Evolutionary conservation across 345 rosid species (phyloP).

Genomic region (Excoecaria cochinchinensis): DNA sequence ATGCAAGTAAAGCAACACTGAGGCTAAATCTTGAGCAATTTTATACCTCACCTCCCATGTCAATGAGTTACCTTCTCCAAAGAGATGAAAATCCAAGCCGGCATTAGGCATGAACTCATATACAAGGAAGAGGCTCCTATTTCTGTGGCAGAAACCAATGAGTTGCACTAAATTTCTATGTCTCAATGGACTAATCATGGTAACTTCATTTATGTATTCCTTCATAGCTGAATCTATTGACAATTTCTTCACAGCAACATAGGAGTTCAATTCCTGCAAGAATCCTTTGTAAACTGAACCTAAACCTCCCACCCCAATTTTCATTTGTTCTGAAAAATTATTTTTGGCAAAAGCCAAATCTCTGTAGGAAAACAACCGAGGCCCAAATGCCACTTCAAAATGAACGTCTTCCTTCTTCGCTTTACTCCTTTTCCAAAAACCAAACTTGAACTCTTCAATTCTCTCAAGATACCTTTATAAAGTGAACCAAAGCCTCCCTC

Average conservation of each 20-base stretch:
- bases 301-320: not conserved
- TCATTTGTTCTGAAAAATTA: not conserved
- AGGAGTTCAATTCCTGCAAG: not conserved
- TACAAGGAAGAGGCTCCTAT: not conserved
- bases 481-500: not conserved
- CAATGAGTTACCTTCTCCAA: too few relatives aligned
- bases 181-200: not conserved
- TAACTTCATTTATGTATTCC: too few relatives aligned
- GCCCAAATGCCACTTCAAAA: not conserved
- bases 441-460: not conserved
- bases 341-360: not conserved
- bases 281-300: not conserved
- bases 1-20: constrained; percentile 1
- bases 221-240: too few relatives aligned
- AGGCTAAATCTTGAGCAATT: not conserved
- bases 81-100: too few relatives aligned
- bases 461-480: not conserved
- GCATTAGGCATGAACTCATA: too few relatives aligned
- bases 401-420: not conserved
- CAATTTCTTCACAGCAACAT: not conserved
- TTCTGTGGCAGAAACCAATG: constrained; percentile 1
- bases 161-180: constrained; percentile 12
- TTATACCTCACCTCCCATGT: too few relatives aligned
- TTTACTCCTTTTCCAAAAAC: not conserved
- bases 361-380: not conserved